phyloP scores from a whole-genome alignment of 108 stramenopile genomes.

The Skeletonema tropicum region DNA sequence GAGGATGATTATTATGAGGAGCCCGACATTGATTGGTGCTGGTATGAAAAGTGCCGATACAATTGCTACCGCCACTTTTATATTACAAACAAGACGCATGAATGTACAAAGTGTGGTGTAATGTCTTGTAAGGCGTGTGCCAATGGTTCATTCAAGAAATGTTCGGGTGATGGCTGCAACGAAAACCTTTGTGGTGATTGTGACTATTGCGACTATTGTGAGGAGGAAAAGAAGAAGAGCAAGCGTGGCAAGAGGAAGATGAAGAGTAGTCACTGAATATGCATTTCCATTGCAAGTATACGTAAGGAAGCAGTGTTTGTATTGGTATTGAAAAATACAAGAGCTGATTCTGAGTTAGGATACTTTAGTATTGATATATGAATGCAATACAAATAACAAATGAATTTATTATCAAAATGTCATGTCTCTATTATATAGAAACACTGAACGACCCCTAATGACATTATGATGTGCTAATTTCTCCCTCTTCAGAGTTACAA shows the following conservation, averaged over 20 bases:
- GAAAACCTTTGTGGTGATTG: background rate
- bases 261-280: background rate
- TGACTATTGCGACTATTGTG: background rate
- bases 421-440: no score
- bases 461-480: no score
- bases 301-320: no score
- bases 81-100: background rate
- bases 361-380: no score
- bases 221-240: background rate
- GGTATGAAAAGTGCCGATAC: background rate
- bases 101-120: background rate
- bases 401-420: no score
- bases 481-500: no score
- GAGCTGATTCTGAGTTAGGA: no score
- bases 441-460: no score
- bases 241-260: background rate
- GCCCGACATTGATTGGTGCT: background rate
- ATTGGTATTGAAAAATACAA: no score
- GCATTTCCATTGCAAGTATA: no score
- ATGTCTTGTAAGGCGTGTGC: background rate
- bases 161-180: background rate
- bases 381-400: no score
- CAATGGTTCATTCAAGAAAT: background rate
- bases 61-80: conserved; percentile 4
- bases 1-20: background rate